A percentile compares a stretch with the other conserved stretches of the same genome.
Evolutionary conservation across 495 filamentous ascomycete species (phyloP).

Genomic region (Trypethelium eluteriae): DNA sequence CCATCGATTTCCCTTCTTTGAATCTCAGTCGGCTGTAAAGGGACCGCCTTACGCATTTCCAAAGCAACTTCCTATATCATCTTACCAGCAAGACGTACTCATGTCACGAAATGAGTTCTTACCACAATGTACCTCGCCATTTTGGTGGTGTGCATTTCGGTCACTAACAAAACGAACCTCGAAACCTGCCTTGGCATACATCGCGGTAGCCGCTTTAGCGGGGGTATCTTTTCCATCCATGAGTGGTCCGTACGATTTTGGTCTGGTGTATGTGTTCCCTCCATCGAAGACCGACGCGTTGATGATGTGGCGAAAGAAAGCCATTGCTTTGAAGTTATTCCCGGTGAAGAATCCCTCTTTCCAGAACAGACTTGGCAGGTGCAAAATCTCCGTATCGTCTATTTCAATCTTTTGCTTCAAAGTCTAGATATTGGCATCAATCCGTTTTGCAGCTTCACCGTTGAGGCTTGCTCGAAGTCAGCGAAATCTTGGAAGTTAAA

Average conservation of each 20-base stretch:
- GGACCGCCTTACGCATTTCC: too few species aligned
- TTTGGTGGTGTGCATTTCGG: conserved; percentile 1
- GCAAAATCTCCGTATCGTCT: background rate
- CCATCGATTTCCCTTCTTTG: too few species aligned
- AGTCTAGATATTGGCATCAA: background rate
- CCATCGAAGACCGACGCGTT: background rate
- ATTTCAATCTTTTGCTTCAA: background rate
- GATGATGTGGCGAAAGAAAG: background rate
- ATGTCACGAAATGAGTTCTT: conserved; percentile 4
- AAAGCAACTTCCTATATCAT: conserved; percentile 14
- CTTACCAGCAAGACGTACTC: background rate
- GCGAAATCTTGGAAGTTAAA: too few species aligned
- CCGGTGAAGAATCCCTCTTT: background rate
- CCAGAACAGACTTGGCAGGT: background rate
- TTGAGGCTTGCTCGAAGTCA: background rate
- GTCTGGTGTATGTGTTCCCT: background rate
- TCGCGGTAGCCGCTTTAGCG: background rate
- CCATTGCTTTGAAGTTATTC: background rate
- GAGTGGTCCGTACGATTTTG: background rate
- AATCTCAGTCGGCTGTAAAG: too few species aligned
- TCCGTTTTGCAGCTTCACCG: background rate
- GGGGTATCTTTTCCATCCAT: background rate
- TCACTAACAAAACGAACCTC: background rate
- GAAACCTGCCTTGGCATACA: background rate
- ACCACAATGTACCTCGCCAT: conserved; percentile 6